Percentiles rank a stretch among this genome's conserved stretches.
Evolutionary conservation across 306 rosid species (phyloP).

Genomic region (Trichosanthes cucumerina): DNA sequence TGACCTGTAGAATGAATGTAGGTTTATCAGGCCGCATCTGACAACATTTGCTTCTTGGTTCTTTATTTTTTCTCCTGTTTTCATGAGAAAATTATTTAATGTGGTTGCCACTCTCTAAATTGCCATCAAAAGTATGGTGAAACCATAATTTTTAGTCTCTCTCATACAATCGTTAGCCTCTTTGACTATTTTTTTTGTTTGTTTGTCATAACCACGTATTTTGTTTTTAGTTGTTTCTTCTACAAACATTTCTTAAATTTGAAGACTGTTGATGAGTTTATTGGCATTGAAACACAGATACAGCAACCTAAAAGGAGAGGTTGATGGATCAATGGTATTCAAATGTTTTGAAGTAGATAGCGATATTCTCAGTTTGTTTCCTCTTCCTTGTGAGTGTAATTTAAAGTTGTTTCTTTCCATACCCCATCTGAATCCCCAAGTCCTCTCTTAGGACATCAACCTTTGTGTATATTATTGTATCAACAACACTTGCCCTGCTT

Average conservation of each 20-base stretch:
- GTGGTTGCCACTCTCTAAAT: no score
- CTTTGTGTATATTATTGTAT: slow-evolving; percentile 6
- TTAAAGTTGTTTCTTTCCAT: neutral
- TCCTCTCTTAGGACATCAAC: neutral
- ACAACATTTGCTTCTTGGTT: neutral
- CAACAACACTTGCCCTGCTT: neutral
- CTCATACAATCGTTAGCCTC: neutral
- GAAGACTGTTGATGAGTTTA: neutral
- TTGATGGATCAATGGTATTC: neutral
- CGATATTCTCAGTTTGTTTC: neutral
- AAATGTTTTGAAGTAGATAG: neutral
- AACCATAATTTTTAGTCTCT: neutral
- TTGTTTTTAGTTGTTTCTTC: neutral
- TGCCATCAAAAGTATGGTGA: no score
- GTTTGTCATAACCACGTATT: neutral
- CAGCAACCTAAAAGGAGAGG: neutral
- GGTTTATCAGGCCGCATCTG: neutral
- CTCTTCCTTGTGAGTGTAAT: neutral
- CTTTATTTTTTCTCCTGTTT: no score
- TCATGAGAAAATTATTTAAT: neutral
- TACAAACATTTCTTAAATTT: neutral
- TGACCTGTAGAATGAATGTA: neutral
- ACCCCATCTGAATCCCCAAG: neutral
- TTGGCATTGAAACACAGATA: neutral
- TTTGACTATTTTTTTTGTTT: no score